phyloP scores from a whole-genome alignment of 352 stramenopile genomes.

The Phytopythium boreale region DNA sequence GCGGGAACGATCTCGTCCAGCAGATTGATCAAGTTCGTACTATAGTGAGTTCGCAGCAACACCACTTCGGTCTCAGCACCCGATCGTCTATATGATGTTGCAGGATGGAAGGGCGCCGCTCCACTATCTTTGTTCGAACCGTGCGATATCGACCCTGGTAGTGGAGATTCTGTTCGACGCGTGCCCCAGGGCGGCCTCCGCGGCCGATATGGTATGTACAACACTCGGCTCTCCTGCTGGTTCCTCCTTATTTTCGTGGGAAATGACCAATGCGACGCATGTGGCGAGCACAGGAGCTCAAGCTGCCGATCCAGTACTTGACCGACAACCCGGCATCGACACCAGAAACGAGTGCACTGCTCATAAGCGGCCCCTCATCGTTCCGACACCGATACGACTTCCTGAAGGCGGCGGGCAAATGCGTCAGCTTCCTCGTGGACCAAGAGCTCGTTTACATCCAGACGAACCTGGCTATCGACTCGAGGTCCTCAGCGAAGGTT shows the following conservation, averaged over 20 bases:
- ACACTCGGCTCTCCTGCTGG: background rate
- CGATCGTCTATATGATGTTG: too few species aligned
- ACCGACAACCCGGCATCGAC: conserved; percentile 55
- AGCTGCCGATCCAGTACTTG: conserved; percentile 68
- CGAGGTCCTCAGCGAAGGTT: conserved; percentile 47
- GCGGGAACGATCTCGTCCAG: conserved; percentile 42
- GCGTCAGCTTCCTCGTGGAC: conserved; percentile 29
- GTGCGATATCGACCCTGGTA: conserved; percentile 40
- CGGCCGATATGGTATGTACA: conserved; percentile 42
- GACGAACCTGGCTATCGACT: conserved; percentile 54
- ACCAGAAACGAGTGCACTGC: conserved; percentile 39
- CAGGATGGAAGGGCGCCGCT: conserved; percentile 58
- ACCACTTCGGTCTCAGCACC: background rate
- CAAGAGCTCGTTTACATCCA: conserved; percentile 39
- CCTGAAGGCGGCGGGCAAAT: conserved; percentile 27
- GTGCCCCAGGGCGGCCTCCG: conserved; percentile 48
- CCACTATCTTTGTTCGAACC: conserved; percentile 61
- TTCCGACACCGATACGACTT: conserved; percentile 75
- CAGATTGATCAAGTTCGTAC: conserved; percentile 45
- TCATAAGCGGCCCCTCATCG: conserved; percentile 57
- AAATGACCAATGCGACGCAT: background rate
- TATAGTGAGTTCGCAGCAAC: background rate
- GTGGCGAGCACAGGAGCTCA: conserved; percentile 37
- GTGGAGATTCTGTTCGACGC: conserved; percentile 73
- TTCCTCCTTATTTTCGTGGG: background rate